phyloP scores from a whole-genome alignment of 2,329 filamentous ascomycete species.

The Didymella sp. region DNA sequence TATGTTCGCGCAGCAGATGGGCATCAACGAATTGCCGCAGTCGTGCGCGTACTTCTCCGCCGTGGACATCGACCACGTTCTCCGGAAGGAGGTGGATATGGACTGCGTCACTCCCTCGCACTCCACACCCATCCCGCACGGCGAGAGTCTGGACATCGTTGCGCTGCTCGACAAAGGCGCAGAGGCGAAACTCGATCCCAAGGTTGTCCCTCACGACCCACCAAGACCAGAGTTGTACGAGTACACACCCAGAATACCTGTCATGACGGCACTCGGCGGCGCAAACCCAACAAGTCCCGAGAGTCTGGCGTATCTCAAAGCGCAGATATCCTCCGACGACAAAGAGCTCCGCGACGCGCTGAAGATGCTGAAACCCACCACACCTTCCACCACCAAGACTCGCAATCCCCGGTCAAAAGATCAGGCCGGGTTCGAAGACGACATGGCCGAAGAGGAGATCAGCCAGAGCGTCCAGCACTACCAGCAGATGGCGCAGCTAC shows the following conservation, averaged over 20 bases:
- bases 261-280: slow-evolving; percentile 75
- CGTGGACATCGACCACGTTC: slow-evolving; percentile 90
- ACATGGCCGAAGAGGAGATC: slow-evolving; percentile 18
- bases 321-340: slow-evolving; percentile 80
- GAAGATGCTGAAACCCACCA: slow-evolving; percentile 55
- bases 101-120: slow-evolving; percentile 94
- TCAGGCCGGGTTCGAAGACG: not conserved
- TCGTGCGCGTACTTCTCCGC: slow-evolving; percentile 95
- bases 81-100: slow-evolving; percentile 99
- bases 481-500: slow-evolving; percentile 37
- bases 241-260: slow-evolving; percentile 75
- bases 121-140: slow-evolving; percentile 75
- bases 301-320: slow-evolving; percentile 72
- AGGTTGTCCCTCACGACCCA: slow-evolving; percentile 62
- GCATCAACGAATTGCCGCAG: slow-evolving; percentile 93
- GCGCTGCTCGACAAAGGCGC: slow-evolving; percentile 77
- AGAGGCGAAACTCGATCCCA: slow-evolving; percentile 71
- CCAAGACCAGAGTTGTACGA: slow-evolving; percentile 67
- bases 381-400: not conserved
- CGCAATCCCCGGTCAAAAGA: slow-evolving; percentile 12
- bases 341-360: slow-evolving; percentile 76
- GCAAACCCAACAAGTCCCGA: slow-evolving; percentile 46
- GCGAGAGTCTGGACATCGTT: slow-evolving; percentile 84
- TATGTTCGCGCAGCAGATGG: slow-evolving; percentile 97
- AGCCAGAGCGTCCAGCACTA: slow-evolving; percentile 28